Evolutionary conservation across 345 rosid genomes (phyloP).

Genomic region (Rhizophora mangle): DNA sequence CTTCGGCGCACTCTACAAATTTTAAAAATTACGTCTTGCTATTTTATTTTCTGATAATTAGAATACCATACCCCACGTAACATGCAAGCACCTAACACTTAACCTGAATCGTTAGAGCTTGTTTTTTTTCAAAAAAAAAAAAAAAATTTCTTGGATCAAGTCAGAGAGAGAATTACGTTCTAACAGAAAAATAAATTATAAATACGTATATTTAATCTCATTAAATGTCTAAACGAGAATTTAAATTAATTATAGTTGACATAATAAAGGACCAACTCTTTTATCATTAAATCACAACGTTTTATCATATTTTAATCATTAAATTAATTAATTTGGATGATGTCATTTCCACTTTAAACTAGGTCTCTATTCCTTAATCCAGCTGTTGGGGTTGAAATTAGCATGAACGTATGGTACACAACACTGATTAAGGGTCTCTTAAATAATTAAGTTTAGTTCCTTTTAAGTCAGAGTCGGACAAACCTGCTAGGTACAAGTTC

Average conservation of each 20-base stretch:
- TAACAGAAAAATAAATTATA: too few relatives aligned
- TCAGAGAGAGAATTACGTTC: too few relatives aligned
- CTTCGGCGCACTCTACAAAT: too few relatives aligned
- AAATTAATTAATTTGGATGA: constrained; percentile 16
- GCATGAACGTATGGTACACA: constrained; percentile 12
- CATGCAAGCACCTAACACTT: constrained; percentile 1
- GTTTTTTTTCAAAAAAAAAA: too few relatives aligned
- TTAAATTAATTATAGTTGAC: too few relatives aligned
- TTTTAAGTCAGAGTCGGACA: constrained; percentile 29
- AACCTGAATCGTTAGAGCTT: constrained; percentile 1
- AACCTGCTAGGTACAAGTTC: constrained; percentile 12
- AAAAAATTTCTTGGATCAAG: too few relatives aligned
- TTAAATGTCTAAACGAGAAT: too few relatives aligned
- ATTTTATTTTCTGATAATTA: not conserved
- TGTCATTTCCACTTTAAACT: not conserved
- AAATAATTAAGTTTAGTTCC: too few relatives aligned
- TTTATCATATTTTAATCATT: not conserved
- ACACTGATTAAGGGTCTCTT: not conserved
- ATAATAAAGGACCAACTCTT: too few relatives aligned
- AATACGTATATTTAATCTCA: too few relatives aligned
- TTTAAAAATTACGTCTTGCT: too few relatives aligned
- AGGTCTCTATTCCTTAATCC: constrained; percentile 31
- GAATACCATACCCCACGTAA: not conserved
- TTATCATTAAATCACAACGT: too few relatives aligned
- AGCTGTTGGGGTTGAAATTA: constrained; percentile 16